These are phyloP conservation scores for Lactifluus pinguis DNA, from an alignment of 768 basidiomycete species.

Conservation along the genomic window DNA sequence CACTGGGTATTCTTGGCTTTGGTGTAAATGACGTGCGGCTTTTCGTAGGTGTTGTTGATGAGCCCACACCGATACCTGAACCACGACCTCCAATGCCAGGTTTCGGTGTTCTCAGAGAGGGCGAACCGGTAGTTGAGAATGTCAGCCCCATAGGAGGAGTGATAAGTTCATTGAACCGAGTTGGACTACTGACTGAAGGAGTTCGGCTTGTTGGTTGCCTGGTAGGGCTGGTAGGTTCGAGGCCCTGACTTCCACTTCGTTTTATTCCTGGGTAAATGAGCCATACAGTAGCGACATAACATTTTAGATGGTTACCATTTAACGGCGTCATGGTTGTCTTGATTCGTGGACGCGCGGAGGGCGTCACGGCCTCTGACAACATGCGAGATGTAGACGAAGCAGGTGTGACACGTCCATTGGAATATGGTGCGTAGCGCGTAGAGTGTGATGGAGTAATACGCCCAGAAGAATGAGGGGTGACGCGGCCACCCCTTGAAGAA, in stretches of 20 bases:
- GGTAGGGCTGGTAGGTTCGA: conserved; percentile 15
- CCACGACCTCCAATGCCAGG: conserved; percentile 33
- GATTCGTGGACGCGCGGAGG: conserved; percentile 40
- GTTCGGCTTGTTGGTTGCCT: conserved; percentile 18
- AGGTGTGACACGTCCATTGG: conserved; percentile 36
- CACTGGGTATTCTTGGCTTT: conserved; percentile 58
- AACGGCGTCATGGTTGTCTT: conserved; percentile 27
- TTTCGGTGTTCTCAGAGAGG: conserved; percentile 61
- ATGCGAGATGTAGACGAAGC: conserved; percentile 22
- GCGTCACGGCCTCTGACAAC: conserved; percentile 30
- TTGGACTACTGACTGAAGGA: conserved; percentile 19
- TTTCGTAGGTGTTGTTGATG: conserved; percentile 35
- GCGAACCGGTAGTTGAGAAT: conserved; percentile 29
- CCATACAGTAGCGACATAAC: conserved; percentile 35
- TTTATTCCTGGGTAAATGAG: conserved; percentile 40
- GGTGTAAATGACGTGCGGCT: conserved; percentile 39
- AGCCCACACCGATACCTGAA: conserved; percentile 30
- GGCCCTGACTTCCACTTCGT: conserved; percentile 16
- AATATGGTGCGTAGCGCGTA: conserved; percentile 46
- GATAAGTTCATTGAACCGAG: conserved; percentile 15
- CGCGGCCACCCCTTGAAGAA: conserved; percentile 50
- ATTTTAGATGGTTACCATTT: conserved; percentile 1
- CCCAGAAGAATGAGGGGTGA: conserved; percentile 32
- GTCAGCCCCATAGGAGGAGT: conserved; percentile 4
- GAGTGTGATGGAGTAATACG: conserved; percentile 22